Base-by-base conservation (phyloP, 768 basidiomycete species). In the Termitomyces sp. region DNA sequence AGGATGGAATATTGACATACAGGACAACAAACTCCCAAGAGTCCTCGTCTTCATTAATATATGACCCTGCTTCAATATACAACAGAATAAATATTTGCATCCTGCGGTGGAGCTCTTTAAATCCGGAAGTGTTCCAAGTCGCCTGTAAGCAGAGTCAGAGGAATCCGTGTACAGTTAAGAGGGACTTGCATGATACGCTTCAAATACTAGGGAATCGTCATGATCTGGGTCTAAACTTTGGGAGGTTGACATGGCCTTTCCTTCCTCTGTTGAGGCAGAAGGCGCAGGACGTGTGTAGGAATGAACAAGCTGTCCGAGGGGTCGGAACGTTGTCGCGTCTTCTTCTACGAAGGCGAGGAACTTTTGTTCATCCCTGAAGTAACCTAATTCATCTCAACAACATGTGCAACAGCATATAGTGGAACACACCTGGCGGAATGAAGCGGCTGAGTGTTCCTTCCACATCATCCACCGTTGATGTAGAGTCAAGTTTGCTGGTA, bases 21-120 rank as follows among this genome's bases (percentile, higher is more conserved):
- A 97, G 71, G 1, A 93, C 76, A 41, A 85, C 81, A 69, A 98
- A 98, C 68, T 98, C 93, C 96, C 96, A 98, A 1, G 80, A 77
- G 21, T 94, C 89, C 67, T 98, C 96, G 5, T 91, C 91, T 61
- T 98, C 96, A 64, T 88, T 83, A 61, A 99, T 91, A 70, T 94
- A 98, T 12, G 91, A 93, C 3, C 95, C 97, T 11, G 83, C 97
- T 67, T 99, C 97, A 64, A 99, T 94, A 72, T 92, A 98, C 5
- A 99, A 76, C 54, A 96, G 68, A 61, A 98, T 92, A 69, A 97
- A 98, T 49, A 98, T 67, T 71, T 98, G 97, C 89, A 97, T 96
- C 53, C 83, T 77, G 17, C 88, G 80, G 66, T 98, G 96, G 59
- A 92, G 94, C 70, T 96, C 93, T 66, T 78, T 79, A 73, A 98